Evolutionary conservation across 441 rosid genomes (phyloP).

Genomic region (Daphne laureola): DNA sequence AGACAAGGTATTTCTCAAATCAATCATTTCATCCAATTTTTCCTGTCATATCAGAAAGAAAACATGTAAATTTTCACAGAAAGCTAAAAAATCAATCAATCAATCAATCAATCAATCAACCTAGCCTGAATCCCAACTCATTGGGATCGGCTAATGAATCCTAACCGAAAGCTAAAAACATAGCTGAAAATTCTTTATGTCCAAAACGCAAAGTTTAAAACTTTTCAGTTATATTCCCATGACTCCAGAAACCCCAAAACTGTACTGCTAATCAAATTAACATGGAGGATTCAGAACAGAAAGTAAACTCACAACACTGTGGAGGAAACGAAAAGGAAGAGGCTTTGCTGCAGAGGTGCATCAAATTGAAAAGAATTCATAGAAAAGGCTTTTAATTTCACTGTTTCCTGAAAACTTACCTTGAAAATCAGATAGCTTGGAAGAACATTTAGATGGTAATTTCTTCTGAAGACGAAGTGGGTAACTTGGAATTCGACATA

Average conservation of each 20-base stretch:
- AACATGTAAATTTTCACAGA: no score
- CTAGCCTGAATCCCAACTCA: no score
- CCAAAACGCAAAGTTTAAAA: neutral
- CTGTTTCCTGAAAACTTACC: slow-evolving; percentile 25
- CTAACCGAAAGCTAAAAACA: no score
- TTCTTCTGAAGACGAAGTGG: slow-evolving; percentile 7
- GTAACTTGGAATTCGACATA: slow-evolving; percentile 14
- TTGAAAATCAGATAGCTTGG: slow-evolving; percentile 42
- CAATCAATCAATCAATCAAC: no score
- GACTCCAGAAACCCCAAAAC: neutral
- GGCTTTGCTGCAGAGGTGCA: neutral
- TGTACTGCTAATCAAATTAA: no score
- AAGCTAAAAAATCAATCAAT: no score
- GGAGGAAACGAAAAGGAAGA: neutral
- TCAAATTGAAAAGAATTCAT: no score
- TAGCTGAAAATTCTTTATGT: no score
- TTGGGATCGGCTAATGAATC: no score
- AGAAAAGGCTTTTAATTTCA: neutral
- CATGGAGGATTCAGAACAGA: neutral
- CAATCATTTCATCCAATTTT: no score
- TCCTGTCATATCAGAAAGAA: no score
- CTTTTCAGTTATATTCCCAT: neutral
- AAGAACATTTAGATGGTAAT: slow-evolving; percentile 12
- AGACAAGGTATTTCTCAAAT: no score
- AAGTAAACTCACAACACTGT: neutral